Percentiles rank a stretch among this genome's conserved stretches.
phyloP scores from a whole-genome alignment of 768 basidiomycete species.

The Cystobasidiopsis lactophilus region DNA sequence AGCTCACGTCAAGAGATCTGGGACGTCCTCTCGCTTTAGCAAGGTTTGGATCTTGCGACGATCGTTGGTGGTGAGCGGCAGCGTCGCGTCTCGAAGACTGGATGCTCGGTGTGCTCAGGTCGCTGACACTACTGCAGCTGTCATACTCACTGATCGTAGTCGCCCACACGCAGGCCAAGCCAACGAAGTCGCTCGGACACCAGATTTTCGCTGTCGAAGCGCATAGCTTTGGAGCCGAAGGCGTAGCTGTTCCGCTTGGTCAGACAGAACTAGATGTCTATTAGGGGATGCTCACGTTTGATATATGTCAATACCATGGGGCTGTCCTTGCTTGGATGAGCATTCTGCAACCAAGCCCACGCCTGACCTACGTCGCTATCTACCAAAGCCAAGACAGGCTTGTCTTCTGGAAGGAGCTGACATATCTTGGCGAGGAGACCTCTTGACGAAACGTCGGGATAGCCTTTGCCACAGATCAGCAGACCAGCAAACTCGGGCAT shows the following conservation, averaged over 20 bases:
- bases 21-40: too few relatives aligned
- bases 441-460: constrained; percentile 79
- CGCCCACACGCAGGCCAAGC: constrained; percentile 53
- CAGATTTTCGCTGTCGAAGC: constrained; percentile 47
- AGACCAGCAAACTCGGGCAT: constrained; percentile 21
- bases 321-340: constrained; percentile 15
- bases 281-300: too few relatives aligned
- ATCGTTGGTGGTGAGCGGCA: too few relatives aligned
- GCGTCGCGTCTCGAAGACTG: too few relatives aligned
- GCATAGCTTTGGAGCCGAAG: constrained; percentile 47
- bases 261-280: too few relatives aligned
- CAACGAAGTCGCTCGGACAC: constrained; percentile 49
- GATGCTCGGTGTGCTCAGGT: too few relatives aligned
- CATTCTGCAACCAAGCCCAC: too few relatives aligned
- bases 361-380: constrained; percentile 45
- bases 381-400: constrained; percentile 56
- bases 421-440: constrained; percentile 56
- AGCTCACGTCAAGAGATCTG: background rate
- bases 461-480: constrained; percentile 52
- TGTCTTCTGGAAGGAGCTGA: constrained; percentile 36
- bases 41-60: too few relatives aligned
- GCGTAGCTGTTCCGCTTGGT: constrained; percentile 73
- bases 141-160: constrained; percentile 39
- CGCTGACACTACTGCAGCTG: background rate
- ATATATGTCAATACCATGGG: constrained; percentile 79